Evolutionary conservation across 176 grass and related monocot species (phyloP), one percentile per base, ranked within the genome.

Genomic region (Hordeum marinum): DNA sequence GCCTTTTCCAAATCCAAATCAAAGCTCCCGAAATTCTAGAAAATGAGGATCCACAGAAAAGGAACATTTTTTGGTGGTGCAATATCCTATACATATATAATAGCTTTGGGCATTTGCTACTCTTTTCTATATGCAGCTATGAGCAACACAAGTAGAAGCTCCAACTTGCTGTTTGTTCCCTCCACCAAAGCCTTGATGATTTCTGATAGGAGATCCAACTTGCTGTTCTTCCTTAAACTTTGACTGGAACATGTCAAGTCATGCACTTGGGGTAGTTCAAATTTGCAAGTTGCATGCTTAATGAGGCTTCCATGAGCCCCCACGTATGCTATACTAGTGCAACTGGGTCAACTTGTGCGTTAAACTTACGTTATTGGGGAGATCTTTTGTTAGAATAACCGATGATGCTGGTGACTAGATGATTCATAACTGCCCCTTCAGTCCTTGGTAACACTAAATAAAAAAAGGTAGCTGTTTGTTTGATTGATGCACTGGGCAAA

Each of bases 61-160:
- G 52, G 81, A 87, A 76, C 77, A 80, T 8, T 76, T 80, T 76
- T 32, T 87, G 48, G 81, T 84, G 76, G 85, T 31, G 11, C 79
- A 83, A 23, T 55, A 17, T 58, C 32, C 71, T 82, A 85, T 40
- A 52, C 37, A 77, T 68, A 73, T 57, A 58, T 58, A 15, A 75
- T 48, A 45, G 18, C 85, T 88, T 85, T 66, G 64, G 77, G 65
- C 41, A 85, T 80, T 83, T 63, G 68, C 68, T 88, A 32, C 88
- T 67, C 80, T 92, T 92, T 92, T 89, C 87, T 75, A 89, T 73
- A 86, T 75, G 79, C 50, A 88, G 79, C 13, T 11, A 69, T 66
- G 18, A 68, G 42, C 39, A 92, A 57, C 79, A 83, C 32, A 88
- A 86, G 36, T 86, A 88, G 83, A 86, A 80, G 79, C 36, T n/a